Evolutionary conservation across 2,329 filamentous ascomycete genomes (phyloP).

Genomic region (Monosporascus sp.): DNA sequence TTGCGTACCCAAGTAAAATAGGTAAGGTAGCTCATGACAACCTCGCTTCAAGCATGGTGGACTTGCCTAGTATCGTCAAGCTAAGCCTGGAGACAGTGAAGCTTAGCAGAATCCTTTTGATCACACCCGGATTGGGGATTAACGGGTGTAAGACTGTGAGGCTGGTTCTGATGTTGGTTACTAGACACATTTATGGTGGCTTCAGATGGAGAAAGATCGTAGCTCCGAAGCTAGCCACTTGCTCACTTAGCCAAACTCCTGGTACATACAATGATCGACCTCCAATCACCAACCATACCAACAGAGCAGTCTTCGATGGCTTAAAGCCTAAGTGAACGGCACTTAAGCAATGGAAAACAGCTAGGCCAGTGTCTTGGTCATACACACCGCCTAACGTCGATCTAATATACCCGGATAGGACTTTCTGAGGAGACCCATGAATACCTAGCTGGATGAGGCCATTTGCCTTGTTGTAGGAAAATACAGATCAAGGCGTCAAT

Average conservation of each 20-base stretch:
- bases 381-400: no score
- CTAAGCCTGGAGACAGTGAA: not conserved
- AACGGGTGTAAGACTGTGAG: not conserved
- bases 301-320: not conserved
- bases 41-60: not conserved
- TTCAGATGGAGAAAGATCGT: no score
- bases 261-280: not conserved
- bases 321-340: not conserved
- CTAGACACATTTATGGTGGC: not conserved
- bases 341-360: no score
- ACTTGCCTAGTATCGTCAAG: not conserved
- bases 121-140: not conserved
- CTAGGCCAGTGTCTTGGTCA: no score
- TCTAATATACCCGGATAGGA: no score
- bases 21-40: not conserved
- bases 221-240: no score
- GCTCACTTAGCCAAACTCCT: not conserved
- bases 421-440: not conserved
- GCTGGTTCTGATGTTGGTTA: not conserved
- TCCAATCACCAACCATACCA: not conserved
- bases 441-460: not conserved
- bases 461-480: no score
- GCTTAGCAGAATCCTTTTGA: not conserved
- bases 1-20: not conserved
- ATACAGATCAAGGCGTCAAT: not conserved